Conservation (phyloP, 2,329 filamentous ascomycete genomes). For the Zopfia rhizophila region DNA sequence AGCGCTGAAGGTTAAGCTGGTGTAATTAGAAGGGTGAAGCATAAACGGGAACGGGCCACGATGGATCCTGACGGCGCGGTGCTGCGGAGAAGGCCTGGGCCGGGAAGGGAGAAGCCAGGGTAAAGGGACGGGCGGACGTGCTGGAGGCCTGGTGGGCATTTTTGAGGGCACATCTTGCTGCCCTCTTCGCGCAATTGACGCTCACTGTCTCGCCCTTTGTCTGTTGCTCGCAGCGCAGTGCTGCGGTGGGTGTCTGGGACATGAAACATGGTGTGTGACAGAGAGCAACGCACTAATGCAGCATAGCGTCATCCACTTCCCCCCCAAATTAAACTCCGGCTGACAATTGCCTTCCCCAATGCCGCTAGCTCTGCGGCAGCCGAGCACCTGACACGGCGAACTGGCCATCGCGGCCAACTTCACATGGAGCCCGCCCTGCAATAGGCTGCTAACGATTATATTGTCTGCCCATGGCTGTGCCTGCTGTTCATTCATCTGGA, state of each 20-base stretch:
- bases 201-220: not conserved
- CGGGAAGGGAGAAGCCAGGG: not conserved
- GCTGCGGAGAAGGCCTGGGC: conserved; percentile 1
- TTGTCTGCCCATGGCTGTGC: too few species aligned
- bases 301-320: too few species aligned
- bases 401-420: too few species aligned
- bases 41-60: conserved; percentile 13
- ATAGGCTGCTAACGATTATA: too few species aligned
- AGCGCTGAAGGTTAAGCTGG: conserved; percentile 8
- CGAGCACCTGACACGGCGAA: too few species aligned
- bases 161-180: too few species aligned
- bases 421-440: too few species aligned
- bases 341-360: too few species aligned
- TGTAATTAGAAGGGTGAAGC: conserved; percentile 22
- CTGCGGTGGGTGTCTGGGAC: conserved; percentile 9
- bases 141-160: not conserved
- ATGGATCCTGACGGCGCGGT: conserved; percentile 3
- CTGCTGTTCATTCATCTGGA: too few species aligned
- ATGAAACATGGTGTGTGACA: conserved; percentile 13
- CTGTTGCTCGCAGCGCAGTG: not conserved
- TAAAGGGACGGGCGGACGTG: not conserved
- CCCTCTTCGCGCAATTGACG: conserved; percentile 7
- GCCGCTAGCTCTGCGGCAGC: too few species aligned
- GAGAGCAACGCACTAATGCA: too few species aligned
- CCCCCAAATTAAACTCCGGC: too few species aligned